Evolutionary conservation across 257 asterid species (phyloP).

Genomic region (Solanum boliviense): DNA sequence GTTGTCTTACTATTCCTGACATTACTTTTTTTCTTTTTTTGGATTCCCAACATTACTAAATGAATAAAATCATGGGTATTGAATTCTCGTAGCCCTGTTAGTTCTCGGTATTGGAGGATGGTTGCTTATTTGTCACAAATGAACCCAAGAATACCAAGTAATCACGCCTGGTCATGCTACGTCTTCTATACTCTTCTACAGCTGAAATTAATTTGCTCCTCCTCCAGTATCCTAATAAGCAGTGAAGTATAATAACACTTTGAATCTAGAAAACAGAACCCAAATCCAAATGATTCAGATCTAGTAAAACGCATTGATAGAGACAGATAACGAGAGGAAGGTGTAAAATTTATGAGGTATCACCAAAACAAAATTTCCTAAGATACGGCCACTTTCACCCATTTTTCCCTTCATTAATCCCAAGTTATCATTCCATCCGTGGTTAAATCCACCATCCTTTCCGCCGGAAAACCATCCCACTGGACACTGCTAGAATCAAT

Average conservation of each 20-base stretch:
- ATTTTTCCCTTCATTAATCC: not conserved
- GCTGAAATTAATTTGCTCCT: not conserved
- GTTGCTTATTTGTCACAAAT: not conserved
- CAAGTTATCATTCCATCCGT: not conserved
- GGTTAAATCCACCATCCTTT: not conserved
- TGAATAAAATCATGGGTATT: not conserved
- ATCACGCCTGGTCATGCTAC: not conserved
- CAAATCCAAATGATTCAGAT: not conserved
- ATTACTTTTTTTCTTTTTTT: not conserved
- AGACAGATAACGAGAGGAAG: not conserved
- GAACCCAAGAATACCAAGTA: not conserved
- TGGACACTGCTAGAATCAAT: not conserved
- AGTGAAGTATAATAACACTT: not conserved
- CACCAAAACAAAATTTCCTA: not conserved
- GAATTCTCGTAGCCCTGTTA: not conserved
- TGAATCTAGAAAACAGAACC: not conserved
- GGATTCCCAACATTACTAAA: not conserved
- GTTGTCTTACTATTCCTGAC: not conserved
- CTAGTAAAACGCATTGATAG: not conserved
- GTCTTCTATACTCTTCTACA: not conserved
- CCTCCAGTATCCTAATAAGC: not conserved
- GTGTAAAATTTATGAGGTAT: not conserved
- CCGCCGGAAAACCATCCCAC: not conserved
- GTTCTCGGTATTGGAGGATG: not conserved
- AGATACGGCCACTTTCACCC: not conserved